Evolutionary conservation across 192 early-diverging fungal species (phyloP), one percentile per base, ranked within the genome.

Genomic region (Martensiomyces pterosporus): DNA sequence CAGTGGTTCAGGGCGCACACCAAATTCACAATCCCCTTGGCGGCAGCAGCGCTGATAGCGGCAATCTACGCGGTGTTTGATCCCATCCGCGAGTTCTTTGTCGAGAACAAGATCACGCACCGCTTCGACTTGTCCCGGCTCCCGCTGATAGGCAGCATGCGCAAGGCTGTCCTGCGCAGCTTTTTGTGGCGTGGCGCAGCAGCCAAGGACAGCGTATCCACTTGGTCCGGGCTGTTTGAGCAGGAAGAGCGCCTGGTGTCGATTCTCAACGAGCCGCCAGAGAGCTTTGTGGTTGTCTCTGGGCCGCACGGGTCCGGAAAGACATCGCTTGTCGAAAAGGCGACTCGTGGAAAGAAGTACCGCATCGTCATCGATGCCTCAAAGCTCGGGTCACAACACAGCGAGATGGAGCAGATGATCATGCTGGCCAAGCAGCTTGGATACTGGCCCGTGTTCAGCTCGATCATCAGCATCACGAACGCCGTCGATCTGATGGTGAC

Each of bases 391-490:
- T 82, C 81, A 43, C 77, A 86, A 25, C 78, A 81, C 26, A 85
- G 78, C 47, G 84, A 87, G 38, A 72, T 85, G 37, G 82, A 90
- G 36, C 57, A 93, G 63, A 78, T 94, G 44, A 79, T 80, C 15
- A 62, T 62, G 9, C 65, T 98, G 51, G 90, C 93, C 1, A 76
- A 76, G 21, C 91, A 97, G 71, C 79, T 97, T 15, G 88, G 89
- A 4, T 96, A 91, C 75, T 88, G 91, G 64, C 96, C 96, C 3
- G 69, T 92, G 25, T 93, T 98, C 60, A 88, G 85, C 48, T 88
- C 82, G 58, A 75, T 87, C 49, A 79, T 80, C 24, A 79, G 79
- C 7, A 65, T 87, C 16, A 87, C 82, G 29, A 80, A 83, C 35
- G 62, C 91, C 19, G 77, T 93, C 36, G 91, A 96, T 57, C 80